Conservation (phyloP, 1,284 basidiomycete genomes). For the Trichosporon sp. region DNA sequence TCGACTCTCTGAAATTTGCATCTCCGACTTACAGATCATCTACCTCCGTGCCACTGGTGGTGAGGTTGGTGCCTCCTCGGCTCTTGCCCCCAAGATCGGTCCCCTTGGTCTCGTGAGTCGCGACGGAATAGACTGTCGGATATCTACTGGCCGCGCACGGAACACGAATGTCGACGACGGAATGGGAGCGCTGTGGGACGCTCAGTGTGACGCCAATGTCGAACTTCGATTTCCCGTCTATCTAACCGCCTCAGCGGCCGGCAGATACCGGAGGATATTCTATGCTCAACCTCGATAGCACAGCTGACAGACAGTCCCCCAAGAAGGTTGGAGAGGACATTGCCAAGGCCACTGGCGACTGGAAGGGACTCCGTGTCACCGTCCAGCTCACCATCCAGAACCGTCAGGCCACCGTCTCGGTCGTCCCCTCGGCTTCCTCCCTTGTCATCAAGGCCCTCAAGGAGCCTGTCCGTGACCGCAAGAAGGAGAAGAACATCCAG, state of each 20-base stretch:
- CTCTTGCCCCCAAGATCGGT: constrained; percentile 99
- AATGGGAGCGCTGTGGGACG: not conserved
- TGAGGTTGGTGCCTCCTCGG: constrained; percentile 98
- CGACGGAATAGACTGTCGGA: not conserved
- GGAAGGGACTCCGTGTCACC: constrained; percentile 99
- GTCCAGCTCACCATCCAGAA: constrained; percentile 99
- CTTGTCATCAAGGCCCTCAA: constrained; percentile 98
- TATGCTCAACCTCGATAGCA: not conserved
- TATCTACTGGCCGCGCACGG: not conserved
- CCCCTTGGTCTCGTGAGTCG: constrained; percentile 92
- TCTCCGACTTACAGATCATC: constrained; percentile 63
- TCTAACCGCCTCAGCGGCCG: not conserved
- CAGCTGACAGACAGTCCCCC: constrained; percentile 65
- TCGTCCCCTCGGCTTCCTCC: constrained; percentile 96
- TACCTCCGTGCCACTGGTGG: constrained; percentile 98
- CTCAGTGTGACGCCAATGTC: too few relatives aligned
- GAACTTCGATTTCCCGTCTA: too few relatives aligned
- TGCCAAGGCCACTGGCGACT: constrained; percentile 95
- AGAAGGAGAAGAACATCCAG: constrained; percentile 99
- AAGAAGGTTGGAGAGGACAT: constrained; percentile 99
- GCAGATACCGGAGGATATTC: not conserved
- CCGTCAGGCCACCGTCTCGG: constrained; percentile 94
- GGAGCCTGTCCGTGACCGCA: constrained; percentile 98
- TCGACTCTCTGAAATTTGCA: not conserved
- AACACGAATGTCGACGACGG: not conserved